Conservation (phyloP, 1,139 yeast genomes). For the Suhomyces terraborum region DNA sequence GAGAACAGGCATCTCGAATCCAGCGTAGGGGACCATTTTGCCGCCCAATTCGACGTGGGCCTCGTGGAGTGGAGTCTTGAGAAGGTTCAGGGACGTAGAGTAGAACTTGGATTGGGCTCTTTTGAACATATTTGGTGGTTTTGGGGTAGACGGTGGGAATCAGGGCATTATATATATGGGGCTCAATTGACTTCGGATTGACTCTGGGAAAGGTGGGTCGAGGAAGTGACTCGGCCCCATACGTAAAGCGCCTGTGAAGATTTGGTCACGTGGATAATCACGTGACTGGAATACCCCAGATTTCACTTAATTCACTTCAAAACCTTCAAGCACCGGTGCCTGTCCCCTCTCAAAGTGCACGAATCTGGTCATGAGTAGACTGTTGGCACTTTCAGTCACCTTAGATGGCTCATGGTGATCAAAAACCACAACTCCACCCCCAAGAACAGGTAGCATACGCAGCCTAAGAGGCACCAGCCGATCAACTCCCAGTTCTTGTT, state of each 20-base stretch:
- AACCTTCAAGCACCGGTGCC: no score
- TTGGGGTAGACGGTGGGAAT: slow-evolving; percentile 3
- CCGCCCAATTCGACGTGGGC: slow-evolving; percentile 80
- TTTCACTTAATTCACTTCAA: neutral
- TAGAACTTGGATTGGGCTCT: slow-evolving; percentile 22
- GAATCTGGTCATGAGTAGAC: no score
- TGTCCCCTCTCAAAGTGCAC: no score
- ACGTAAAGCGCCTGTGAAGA: no score
- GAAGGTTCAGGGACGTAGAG: slow-evolving; percentile 29
- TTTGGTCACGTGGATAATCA: neutral
- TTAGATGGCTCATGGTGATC: neutral
- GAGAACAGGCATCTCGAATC: slow-evolving; percentile 90
- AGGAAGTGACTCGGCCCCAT: no score
- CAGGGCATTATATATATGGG: slow-evolving; percentile 1
- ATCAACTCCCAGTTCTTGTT: neutral
- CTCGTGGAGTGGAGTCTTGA: slow-evolving; percentile 79
- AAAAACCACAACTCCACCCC: slow-evolving; percentile 2
- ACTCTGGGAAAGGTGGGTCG: slow-evolving; percentile 1
- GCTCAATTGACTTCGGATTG: slow-evolving; percentile 11
- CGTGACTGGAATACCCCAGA: neutral
- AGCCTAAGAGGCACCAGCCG: slow-evolving; percentile 9
- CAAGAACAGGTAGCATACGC: slow-evolving; percentile 2
- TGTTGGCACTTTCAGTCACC: neutral
- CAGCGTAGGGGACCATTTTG: slow-evolving; percentile 94
- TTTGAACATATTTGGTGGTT: slow-evolving; percentile 15